Evolutionary conservation across 1,284 basidiomycete species (phyloP).

Genomic region (Bjerkandera adusta): DNA sequence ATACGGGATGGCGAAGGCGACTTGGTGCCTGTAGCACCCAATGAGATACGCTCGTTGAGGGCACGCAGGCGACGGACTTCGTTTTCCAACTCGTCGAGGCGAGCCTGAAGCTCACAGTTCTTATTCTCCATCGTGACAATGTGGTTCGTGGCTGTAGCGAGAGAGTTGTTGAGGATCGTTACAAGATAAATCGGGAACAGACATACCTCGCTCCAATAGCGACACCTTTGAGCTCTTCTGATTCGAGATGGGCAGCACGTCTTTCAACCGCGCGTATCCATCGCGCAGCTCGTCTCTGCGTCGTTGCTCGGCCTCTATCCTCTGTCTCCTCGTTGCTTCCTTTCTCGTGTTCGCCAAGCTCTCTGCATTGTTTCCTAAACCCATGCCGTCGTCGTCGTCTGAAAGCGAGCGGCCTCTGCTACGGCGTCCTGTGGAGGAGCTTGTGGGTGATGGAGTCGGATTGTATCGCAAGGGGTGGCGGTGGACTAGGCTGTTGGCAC

Average conservation of each 20-base stretch:
- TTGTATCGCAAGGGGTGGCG: conserved; percentile 66
- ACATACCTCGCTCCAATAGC: conserved; percentile 78
- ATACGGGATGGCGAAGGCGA: conserved; percentile 52
- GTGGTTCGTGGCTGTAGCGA: conserved; percentile 63
- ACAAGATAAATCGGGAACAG: conserved; percentile 4
- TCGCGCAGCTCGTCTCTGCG: conserved; percentile 84
- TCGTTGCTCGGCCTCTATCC: conserved; percentile 84
- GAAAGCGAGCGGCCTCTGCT: conserved; percentile 65
- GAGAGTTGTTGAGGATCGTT: no score
- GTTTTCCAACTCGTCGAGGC: conserved; percentile 58
- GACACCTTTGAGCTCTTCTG: conserved; percentile 90
- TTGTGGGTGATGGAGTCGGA: conserved; percentile 73
- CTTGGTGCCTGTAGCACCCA: conserved; percentile 43
- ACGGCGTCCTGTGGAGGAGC: conserved; percentile 60
- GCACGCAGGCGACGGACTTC: conserved; percentile 67
- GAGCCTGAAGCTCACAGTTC: conserved; percentile 65
- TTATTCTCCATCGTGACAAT: conserved; percentile 67
- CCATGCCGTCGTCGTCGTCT: conserved; percentile 77
- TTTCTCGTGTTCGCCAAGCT: conserved; percentile 74
- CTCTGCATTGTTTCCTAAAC: conserved; percentile 56
- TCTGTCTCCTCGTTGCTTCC: conserved; percentile 77
- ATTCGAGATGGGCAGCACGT: conserved; percentile 79
- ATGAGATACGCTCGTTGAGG: conserved; percentile 78
- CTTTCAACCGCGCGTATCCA: conserved; percentile 84
- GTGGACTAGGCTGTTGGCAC: conserved; percentile 72